Percentiles rank a stretch among this genome's conserved stretches.
phyloP scores from a whole-genome alignment of 2,329 filamentous ascomycete genomes.

The Pseudogymnoascus sp. region DNA sequence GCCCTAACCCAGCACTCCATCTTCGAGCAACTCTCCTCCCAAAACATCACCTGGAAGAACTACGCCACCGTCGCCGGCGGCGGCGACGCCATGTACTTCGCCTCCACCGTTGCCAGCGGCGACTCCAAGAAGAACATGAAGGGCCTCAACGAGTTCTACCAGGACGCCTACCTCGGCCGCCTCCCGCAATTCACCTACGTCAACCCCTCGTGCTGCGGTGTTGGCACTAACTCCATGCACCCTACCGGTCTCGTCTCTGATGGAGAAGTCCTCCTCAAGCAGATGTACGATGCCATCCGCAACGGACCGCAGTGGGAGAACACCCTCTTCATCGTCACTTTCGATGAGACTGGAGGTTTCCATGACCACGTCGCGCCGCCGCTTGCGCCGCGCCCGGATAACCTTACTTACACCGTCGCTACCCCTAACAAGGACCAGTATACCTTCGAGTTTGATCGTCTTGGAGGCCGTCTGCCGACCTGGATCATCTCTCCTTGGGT shows the following conservation, averaged over 20 bases:
- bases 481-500: slow-evolving; percentile 39
- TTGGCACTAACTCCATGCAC: slow-evolving; percentile 31
- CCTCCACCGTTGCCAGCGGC: slow-evolving; percentile 28
- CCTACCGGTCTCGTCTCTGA: slow-evolving; percentile 29
- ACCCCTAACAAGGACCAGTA: slow-evolving; percentile 30
- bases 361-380: slow-evolving; percentile 31
- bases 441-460: slow-evolving; percentile 34
- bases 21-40: slow-evolving; percentile 33
- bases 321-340: slow-evolving; percentile 30
- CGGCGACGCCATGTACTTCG: slow-evolving; percentile 28
- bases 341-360: slow-evolving; percentile 32
- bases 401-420: slow-evolving; percentile 30
- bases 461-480: slow-evolving; percentile 36
- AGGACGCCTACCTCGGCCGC: slow-evolving; percentile 26
- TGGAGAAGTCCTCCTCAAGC: slow-evolving; percentile 31
- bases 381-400: slow-evolving; percentile 28
- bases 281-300: slow-evolving; percentile 31
- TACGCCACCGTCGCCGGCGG: slow-evolving; percentile 28
- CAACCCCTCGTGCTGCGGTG: slow-evolving; percentile 34
- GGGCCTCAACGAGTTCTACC: slow-evolving; percentile 29
- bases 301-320: slow-evolving; percentile 31
- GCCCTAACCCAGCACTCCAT: slow-evolving; percentile 29
- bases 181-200: slow-evolving; percentile 31
- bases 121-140: slow-evolving; percentile 26
- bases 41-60: slow-evolving; percentile 30